Conservation (phyloP, 257 asterid genomes). For the Petunia secreta region DNA sequence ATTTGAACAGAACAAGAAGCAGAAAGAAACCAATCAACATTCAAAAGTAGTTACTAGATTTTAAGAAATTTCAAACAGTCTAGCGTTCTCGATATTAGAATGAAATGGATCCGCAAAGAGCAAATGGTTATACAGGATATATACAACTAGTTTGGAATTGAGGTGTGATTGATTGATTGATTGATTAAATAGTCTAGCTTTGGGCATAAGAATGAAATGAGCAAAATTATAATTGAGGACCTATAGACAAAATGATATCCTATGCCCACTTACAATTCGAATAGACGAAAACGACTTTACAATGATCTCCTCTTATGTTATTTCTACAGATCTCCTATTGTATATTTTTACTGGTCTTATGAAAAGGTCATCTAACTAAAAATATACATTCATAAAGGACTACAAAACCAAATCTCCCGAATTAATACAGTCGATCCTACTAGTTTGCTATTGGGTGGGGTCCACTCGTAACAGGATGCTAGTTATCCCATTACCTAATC, state of each 20-base stretch:
- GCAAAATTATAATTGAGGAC: neutral
- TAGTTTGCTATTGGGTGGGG: neutral
- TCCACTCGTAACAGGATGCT: too few relatives aligned
- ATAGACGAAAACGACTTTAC: too few relatives aligned
- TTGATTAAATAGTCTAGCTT: neutral
- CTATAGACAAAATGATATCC: too few relatives aligned
- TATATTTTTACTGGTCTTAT: too few relatives aligned
- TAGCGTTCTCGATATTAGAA: neutral
- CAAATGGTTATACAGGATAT: neutral
- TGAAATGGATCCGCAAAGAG: neutral
- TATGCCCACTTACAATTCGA: too few relatives aligned
- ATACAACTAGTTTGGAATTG: neutral
- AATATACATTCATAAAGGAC: too few relatives aligned
- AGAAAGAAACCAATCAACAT: slow-evolving; percentile 3
- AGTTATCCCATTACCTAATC: too few relatives aligned
- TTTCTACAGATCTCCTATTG: too few relatives aligned
- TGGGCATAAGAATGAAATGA: neutral
- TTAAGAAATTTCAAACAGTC: neutral
- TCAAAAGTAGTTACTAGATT: slow-evolving; percentile 3
- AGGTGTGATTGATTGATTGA: neutral
- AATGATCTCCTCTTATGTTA: too few relatives aligned
- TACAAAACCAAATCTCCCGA: too few relatives aligned
- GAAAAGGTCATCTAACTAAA: too few relatives aligned
- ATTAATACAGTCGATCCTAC: neutral
- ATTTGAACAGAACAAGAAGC: neutral